A percentile compares a stretch with the other conserved stretches of the same genome.
Conservation (phyloP, 108 stramenopile species). For the Chaetoceros tenuissimus region DNA sequence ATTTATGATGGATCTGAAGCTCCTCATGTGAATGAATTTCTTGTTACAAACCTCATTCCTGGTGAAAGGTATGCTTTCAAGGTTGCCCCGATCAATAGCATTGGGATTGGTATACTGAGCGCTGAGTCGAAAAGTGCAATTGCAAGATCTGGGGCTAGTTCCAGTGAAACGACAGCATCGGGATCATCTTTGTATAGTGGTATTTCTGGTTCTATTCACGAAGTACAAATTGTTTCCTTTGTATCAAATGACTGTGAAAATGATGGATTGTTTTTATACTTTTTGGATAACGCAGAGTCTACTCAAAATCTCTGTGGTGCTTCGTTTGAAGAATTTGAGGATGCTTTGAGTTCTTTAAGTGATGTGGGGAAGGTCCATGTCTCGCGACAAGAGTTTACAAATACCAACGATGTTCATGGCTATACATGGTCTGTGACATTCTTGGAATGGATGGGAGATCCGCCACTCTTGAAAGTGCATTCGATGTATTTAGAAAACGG, state of each 20-base stretch:
- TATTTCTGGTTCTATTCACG: slow-evolving; percentile 71
- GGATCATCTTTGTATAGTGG: slow-evolving; percentile 56
- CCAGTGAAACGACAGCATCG: slow-evolving; percentile 53
- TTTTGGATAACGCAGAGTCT: slow-evolving; percentile 11
- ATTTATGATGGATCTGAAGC: slow-evolving; percentile 61
- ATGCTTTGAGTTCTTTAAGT: slow-evolving; percentile 15
- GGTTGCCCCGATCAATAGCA: slow-evolving; percentile 61
- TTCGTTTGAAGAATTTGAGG: slow-evolving; percentile 21
- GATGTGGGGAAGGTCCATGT: slow-evolving; percentile 45
- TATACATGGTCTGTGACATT: slow-evolving; percentile 64
- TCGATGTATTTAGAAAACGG: slow-evolving; percentile 23
- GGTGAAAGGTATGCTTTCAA: slow-evolving; percentile 75
- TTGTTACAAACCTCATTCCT: slow-evolving; percentile 31
- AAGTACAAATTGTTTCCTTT: slow-evolving; percentile 53
- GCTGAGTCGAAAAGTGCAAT: slow-evolving; percentile 45
- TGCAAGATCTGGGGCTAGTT: slow-evolving; percentile 63
- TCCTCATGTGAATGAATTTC: slow-evolving; percentile 28
- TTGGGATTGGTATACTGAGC: slow-evolving; percentile 58
- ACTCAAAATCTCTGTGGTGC: slow-evolving; percentile 38
- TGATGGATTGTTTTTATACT: slow-evolving; percentile 20
- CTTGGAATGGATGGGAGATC: slow-evolving; percentile 49
- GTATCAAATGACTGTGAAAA: slow-evolving; percentile 18
- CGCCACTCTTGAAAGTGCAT: slow-evolving; percentile 34
- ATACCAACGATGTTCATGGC: slow-evolving; percentile 19
- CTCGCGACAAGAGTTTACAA: slow-evolving; percentile 28